These are phyloP conservation scores for Calonectria leucothoes DNA, from an alignment of 2,329 filamentous ascomycete genomes.

Conservation along the genomic window DNA sequence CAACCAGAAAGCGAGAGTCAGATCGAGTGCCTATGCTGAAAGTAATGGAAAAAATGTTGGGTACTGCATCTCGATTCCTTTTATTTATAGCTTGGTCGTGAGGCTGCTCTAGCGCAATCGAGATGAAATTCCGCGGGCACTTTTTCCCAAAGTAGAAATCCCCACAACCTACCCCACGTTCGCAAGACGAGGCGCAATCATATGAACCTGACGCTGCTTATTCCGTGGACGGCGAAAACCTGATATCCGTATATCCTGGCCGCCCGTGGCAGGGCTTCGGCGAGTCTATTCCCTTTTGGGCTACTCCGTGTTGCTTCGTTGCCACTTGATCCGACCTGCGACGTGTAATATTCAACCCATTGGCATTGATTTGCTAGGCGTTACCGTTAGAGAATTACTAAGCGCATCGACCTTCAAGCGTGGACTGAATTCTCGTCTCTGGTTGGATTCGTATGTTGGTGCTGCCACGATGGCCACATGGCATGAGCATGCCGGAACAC, in stretches of 20 bases:
- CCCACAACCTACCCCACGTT: conserved; percentile 9
- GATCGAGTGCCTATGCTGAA: background rate
- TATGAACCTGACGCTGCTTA: background rate
- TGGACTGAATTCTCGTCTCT: background rate
- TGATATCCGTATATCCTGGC: background rate
- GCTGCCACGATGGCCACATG: too few relatives aligned
- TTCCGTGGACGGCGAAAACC: background rate
- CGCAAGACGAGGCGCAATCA: background rate
- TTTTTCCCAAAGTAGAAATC: conserved; percentile 6
- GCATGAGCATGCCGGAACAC: too few relatives aligned
- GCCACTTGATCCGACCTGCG: background rate
- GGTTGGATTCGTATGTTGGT: background rate
- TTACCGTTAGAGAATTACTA: background rate
- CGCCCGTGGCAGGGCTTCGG: background rate
- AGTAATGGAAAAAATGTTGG: background rate
- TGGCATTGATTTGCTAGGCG: background rate
- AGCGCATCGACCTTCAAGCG: background rate
- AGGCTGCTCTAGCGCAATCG: background rate
- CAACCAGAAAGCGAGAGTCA: background rate
- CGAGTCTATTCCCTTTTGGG: background rate
- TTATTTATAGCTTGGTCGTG: conserved; percentile 17
- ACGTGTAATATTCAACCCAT: background rate
- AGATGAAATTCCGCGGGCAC: conserved; percentile 2
- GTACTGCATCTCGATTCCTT: conserved; percentile 1
- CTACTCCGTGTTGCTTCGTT: background rate